phyloP scores from a whole-genome alignment of 768 basidiomycete genomes.

The Lyophyllum semitale region DNA sequence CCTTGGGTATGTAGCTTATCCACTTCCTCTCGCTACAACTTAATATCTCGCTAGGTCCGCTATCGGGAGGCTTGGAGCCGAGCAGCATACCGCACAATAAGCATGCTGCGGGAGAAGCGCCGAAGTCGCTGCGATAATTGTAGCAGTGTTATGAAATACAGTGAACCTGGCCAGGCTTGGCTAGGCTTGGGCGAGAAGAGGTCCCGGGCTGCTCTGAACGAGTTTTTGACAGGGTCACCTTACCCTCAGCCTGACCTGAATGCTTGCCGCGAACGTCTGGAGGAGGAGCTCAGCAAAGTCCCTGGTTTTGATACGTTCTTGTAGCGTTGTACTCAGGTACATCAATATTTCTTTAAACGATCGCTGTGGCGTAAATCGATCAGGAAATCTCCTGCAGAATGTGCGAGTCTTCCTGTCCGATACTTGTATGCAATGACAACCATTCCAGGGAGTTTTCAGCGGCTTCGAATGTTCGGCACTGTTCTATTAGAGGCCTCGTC shows the following conservation, averaged over 20 bases:
- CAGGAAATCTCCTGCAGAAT: too few species aligned
- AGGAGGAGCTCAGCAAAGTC: neutral
- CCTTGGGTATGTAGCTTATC: constrained; percentile 1
- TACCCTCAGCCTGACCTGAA: too few species aligned
- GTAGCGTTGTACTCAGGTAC: neutral
- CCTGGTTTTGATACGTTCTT: neutral
- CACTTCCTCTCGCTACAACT: neutral
- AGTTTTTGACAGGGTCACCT: too few species aligned
- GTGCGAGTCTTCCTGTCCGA: too few species aligned
- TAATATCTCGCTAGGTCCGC: neutral
- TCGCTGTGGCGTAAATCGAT: too few species aligned
- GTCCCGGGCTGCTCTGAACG: neutral
- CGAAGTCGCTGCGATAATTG: too few species aligned
- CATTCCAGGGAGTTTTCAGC: too few species aligned
- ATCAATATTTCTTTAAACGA: too few species aligned
- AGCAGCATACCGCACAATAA: neutral
- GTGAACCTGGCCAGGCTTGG: neutral
- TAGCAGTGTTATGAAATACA: too few species aligned
- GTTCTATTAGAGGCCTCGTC: too few species aligned
- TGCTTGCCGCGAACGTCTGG: neutral
- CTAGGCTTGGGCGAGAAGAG: neutral
- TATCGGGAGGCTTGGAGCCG: neutral
- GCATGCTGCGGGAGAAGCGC: too few species aligned
- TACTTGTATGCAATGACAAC: neutral
- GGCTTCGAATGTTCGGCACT: too few species aligned